Evolutionary conservation across 2,329 filamentous ascomycete species (phyloP), one percentile per base, ranked within the genome.

Genomic region (Cladophialophora yegresii): DNA sequence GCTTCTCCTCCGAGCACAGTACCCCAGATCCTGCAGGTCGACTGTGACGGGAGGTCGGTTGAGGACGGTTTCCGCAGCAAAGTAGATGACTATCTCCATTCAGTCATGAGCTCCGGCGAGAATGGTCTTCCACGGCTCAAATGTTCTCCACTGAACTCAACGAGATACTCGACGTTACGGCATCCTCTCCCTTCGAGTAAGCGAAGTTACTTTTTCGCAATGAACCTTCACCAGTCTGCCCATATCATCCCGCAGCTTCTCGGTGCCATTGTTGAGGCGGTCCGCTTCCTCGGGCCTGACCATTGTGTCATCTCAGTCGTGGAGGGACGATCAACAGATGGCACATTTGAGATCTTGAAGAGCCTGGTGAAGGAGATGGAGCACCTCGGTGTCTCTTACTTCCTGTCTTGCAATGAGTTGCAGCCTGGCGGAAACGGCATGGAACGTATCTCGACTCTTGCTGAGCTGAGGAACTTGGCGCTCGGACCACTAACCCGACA

Each of bases 271-370:
- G 64, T 86, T 28, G 79, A 85, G 67, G 76, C 75, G 1, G 78
- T 83, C 4, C 75, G 71, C 0, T 84, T 82, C 68, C 77, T 87
- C 0, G 83, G 84, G 0, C 78, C 82, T 0, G 66, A 79, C 10
- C 76, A 77, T 59, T 86, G 83, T 68, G 81, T 79, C 0, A 73
- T 87, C 0, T 85, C 83, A 0, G 80, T 86, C 23, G 77, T 86
- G 12, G 84, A 86, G 67, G 84, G 84, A 12, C 77, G 82, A 69
- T 86, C 84, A 0, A 70, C 77, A 22, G 84, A 87, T 64, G 83
- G 83, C 4, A 86, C 84, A 0, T 77, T 71, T 36, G 82, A 84
- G 36, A 75, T 86, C 7, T 76, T 87, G 2, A 64, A 74, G 2
- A 74, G 76, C 0, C 71, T 87, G 10, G 72, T 71, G 0, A 70